These are phyloP conservation scores for Lagenaria siceraria DNA, from an alignment of 306 rosid genomes.

Conservation along the genomic window DNA sequence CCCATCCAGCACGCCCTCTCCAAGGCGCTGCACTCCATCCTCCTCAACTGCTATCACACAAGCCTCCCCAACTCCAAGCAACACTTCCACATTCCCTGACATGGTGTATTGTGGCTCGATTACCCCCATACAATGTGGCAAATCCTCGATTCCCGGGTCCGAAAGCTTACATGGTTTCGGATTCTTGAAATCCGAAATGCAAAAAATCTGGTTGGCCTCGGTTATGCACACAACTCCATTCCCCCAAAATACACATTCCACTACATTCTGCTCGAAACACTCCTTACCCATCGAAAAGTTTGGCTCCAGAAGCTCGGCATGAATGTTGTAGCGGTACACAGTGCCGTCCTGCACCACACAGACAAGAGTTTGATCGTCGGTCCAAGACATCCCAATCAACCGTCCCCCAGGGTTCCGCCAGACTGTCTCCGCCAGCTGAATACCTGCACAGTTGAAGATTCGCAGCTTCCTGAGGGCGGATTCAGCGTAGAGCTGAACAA, in stretches of 20 bases:
- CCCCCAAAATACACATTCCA: conserved; percentile 82
- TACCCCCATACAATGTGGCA: conserved; percentile 82
- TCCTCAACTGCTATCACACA: conserved; percentile 75
- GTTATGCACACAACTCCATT: conserved; percentile 77
- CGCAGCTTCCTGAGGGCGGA: conserved; percentile 96
- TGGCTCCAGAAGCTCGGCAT: conserved; percentile 52
- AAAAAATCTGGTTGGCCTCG: conserved; percentile 47
- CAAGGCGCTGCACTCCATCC: conserved; percentile 71
- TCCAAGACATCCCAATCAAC: conserved; percentile 70
- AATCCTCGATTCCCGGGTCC: conserved; percentile 60
- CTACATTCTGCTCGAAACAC: conserved; percentile 76
- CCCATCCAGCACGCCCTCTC: conserved; percentile 48
- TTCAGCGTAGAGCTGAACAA: conserved; percentile 92
- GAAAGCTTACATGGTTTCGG: conserved; percentile 52
- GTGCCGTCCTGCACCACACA: conserved; percentile 94
- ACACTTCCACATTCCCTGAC: conserved; percentile 87
- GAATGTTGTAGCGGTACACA: conserved; percentile 59
- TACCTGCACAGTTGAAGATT: conserved; percentile 66
- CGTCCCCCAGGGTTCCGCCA: conserved; percentile 90
- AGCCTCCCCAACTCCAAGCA: conserved; percentile 57
- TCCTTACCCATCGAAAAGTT: conserved; percentile 71
- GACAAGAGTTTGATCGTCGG: conserved; percentile 63
- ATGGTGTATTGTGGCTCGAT: conserved; percentile 89
- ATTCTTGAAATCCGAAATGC: conserved; percentile 58
- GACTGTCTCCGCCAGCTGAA: conserved; percentile 51